These are phyloP conservation scores for Aspergillus mulundensis DNA, from an alignment of 495 filamentous ascomycete species.

Conservation along the genomic window DNA sequence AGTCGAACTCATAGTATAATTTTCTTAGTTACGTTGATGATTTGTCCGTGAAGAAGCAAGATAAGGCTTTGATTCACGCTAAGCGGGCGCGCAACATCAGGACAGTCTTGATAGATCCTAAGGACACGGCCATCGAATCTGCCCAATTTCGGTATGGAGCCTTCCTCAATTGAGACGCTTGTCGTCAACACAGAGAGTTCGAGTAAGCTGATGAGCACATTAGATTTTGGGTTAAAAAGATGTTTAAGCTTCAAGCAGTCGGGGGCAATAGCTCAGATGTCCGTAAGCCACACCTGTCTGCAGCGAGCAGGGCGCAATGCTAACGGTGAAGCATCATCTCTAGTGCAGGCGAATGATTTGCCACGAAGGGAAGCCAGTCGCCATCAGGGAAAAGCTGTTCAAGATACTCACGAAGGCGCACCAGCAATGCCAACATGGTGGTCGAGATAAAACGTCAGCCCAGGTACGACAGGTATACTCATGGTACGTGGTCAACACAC, in stretches of 20 bases:
- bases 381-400: constrained; percentile 56
- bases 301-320: not conserved
- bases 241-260: constrained; percentile 50
- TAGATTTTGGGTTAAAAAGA: constrained; percentile 60
- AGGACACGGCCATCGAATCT: constrained; percentile 55
- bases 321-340: constrained; percentile 8
- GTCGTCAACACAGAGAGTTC: not conserved
- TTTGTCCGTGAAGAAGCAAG: constrained; percentile 55
- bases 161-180: not conserved
- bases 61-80: constrained; percentile 56
- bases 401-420: constrained; percentile 55
- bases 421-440: constrained; percentile 55
- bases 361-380: constrained; percentile 57
- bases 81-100: constrained; percentile 51
- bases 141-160: constrained; percentile 50
- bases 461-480: constrained; percentile 55
- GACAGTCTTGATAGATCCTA: constrained; percentile 51
- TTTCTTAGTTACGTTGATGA: constrained; percentile 43
- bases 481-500: constrained; percentile 37
- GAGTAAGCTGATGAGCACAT: constrained; percentile 11
- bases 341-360: constrained; percentile 48
- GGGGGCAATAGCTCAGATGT: constrained; percentile 35
- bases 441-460: constrained; percentile 57
- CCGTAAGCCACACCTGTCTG: constrained; percentile 15
- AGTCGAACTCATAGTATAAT: not conserved